A percentile compares a stretch with the other conserved stretches of the same genome.
Conservation (phyloP, 305 asterid genomes). For the Fraxinus baroniana region DNA sequence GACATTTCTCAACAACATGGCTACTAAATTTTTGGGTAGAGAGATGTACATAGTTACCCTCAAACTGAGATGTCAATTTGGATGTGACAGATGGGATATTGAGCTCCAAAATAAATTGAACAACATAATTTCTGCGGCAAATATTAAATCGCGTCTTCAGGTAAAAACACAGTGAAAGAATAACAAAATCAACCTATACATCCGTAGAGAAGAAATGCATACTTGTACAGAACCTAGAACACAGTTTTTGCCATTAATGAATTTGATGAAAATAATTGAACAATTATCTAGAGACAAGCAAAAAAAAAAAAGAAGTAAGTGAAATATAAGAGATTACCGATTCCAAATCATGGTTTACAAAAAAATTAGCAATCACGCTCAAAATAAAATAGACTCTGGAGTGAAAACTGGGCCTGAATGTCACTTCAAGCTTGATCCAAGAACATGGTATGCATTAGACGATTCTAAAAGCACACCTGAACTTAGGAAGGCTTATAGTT, state of each 20-base stretch:
- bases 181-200: not conserved
- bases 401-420: not conserved
- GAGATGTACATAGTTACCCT: slow-evolving; percentile 70
- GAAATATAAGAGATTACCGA: not conserved
- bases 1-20: slow-evolving; percentile 90
- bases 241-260: not conserved
- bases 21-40: slow-evolving; percentile 82
- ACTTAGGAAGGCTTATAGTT: not conserved
- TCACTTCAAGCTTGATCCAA: slow-evolving; percentile 2
- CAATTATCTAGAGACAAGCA: not conserved
- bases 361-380: not conserved
- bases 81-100: slow-evolving; percentile 54
- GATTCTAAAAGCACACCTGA: not conserved
- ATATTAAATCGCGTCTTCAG: not conserved
- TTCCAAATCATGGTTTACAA: not conserved
- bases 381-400: not conserved
- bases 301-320: not conserved
- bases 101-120: slow-evolving; percentile 81
- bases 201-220: not conserved
- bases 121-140: slow-evolving; percentile 72
- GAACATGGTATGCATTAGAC: not conserved
- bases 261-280: not conserved
- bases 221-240: not conserved
- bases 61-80: slow-evolving; percentile 59
- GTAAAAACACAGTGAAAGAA: not conserved